A percentile compares a stretch with the other conserved stretches of the same genome.
These are phyloP conservation scores for Poronia punctata DNA, from an alignment of 495 filamentous ascomycete species.

Conservation along the genomic window DNA sequence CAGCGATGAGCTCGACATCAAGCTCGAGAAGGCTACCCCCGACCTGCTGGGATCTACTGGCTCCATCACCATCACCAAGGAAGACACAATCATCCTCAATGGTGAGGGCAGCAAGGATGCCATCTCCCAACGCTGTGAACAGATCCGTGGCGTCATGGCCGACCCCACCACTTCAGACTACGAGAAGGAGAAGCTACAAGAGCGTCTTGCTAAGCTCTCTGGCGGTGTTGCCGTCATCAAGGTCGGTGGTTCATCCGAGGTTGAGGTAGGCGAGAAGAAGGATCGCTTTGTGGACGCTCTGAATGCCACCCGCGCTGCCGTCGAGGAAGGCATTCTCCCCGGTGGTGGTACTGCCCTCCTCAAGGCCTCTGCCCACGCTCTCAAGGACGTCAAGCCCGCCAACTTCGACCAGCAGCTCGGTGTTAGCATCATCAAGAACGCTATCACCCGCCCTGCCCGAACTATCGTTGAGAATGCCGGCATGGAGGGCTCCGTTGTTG, in stretches of 20 bases:
- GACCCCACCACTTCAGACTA: slow-evolving; percentile 94
- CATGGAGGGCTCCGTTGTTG: slow-evolving; percentile 88
- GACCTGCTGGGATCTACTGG: slow-evolving; percentile 97
- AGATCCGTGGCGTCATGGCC: slow-evolving; percentile 94
- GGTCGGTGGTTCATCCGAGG: slow-evolving; percentile 94
- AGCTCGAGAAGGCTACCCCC: slow-evolving; percentile 92
- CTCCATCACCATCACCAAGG: slow-evolving; percentile 99
- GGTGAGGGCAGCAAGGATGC: slow-evolving; percentile 93
- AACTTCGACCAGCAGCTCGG: slow-evolving; percentile 99
- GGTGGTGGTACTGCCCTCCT: slow-evolving; percentile 97
- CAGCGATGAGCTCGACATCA: slow-evolving; percentile 95
- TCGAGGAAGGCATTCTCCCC: slow-evolving; percentile 97
- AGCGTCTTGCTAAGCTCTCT: slow-evolving; percentile 98
- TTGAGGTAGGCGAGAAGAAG: slow-evolving; percentile 99
- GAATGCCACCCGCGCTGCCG: slow-evolving; percentile 95
- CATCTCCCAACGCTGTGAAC: slow-evolving; percentile 93
- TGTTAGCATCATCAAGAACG: slow-evolving; percentile 93
- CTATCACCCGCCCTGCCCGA: slow-evolving; percentile 88
- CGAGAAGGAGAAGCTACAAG: slow-evolving; percentile 99
- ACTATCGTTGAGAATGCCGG: slow-evolving; percentile 98
- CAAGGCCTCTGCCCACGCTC: slow-evolving; percentile 88
- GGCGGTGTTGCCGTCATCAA: slow-evolving; percentile 99
- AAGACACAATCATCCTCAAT: slow-evolving; percentile 98
- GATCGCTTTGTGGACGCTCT: slow-evolving; percentile 97
- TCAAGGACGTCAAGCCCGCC: slow-evolving; percentile 69